Percentiles rank a stretch among this genome's conserved stretches.
These are phyloP conservation scores for Syzygium aqueum DNA, from an alignment of 345 rosid species.

Conservation along the genomic window DNA sequence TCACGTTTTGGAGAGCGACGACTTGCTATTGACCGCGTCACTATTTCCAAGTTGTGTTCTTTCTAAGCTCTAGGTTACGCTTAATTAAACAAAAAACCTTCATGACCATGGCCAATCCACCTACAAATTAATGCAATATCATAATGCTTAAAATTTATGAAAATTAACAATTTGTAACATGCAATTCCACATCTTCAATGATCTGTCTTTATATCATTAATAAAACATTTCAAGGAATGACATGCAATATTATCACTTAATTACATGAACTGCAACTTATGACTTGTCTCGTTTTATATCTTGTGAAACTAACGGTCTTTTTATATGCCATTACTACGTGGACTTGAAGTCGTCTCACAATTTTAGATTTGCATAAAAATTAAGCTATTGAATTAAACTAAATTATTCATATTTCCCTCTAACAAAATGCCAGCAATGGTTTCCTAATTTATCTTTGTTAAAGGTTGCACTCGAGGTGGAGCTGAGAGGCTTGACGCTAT, in stretches of 20 bases:
- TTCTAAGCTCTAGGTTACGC: not conserved
- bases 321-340: fast-evolving
- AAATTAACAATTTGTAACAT: not conserved
- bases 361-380: too few relatives aligned
- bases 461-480: not conserved
- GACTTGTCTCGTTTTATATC: not conserved
- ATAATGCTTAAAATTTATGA: not conserved
- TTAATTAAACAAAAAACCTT: not conserved
- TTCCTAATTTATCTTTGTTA: not conserved
- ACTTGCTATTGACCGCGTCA: fast-evolving
- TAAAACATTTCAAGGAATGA: not conserved
- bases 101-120: not conserved
- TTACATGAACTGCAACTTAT: not conserved
- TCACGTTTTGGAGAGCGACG: not conserved
- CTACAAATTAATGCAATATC: not conserved
- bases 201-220: not conserved
- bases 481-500: not conserved
- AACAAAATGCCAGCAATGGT: not conserved
- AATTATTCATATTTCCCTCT: not conserved
- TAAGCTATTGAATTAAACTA: not conserved
- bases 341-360: too few relatives aligned
- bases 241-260: not conserved
- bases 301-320: too few relatives aligned
- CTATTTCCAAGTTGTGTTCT: not conserved
- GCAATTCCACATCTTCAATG: fast-evolving